These are phyloP conservation scores for Trichopus zeylanicus DNA, from an alignment of 116 monocot species.

Conservation along the genomic window DNA sequence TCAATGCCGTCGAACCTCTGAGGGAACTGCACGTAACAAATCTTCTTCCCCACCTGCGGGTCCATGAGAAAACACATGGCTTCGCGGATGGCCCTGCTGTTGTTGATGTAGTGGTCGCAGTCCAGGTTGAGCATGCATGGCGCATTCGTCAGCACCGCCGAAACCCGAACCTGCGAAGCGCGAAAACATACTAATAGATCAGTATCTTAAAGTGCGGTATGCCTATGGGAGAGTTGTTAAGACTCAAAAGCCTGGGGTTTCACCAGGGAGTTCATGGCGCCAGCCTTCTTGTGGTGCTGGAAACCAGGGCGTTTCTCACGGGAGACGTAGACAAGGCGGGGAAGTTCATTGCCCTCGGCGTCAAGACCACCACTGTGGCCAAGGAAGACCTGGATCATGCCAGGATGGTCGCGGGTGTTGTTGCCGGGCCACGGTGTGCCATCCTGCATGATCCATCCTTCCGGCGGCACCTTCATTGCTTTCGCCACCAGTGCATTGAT, in stretches of 20 bases:
- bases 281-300: slow-evolving; percentile 98
- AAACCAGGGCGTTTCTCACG: slow-evolving; percentile 96
- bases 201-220: too few species aligned
- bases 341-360: slow-evolving; percentile 80
- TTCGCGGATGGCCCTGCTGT: slow-evolving; percentile 92
- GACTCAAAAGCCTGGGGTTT: not conserved
- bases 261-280: slow-evolving; percentile 97
- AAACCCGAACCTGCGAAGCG: slow-evolving; percentile 82
- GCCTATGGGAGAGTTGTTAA: not conserved
- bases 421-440: slow-evolving; percentile 97
- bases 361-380: slow-evolving; percentile 94
- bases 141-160: slow-evolving; percentile 95
- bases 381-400: slow-evolving; percentile 97
- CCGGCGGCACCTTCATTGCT: slow-evolving; percentile 74
- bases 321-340: slow-evolving; percentile 95
- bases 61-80: slow-evolving; percentile 99
- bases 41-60: slow-evolving; percentile 75
- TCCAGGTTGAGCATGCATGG: slow-evolving; percentile 97
- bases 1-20: slow-evolving; percentile 98
- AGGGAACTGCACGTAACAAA: slow-evolving; percentile 92
- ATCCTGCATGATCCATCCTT: slow-evolving; percentile 93
- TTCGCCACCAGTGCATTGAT: slow-evolving; percentile 94
- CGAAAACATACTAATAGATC: too few species aligned
- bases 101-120: slow-evolving; percentile 95
- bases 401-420: slow-evolving; percentile 94